Percentiles rank a stretch among this genome's conserved stretches.
phyloP scores from a whole-genome alignment of 2,329 filamentous ascomycete genomes.

The Colletotrichum eleusines region DNA sequence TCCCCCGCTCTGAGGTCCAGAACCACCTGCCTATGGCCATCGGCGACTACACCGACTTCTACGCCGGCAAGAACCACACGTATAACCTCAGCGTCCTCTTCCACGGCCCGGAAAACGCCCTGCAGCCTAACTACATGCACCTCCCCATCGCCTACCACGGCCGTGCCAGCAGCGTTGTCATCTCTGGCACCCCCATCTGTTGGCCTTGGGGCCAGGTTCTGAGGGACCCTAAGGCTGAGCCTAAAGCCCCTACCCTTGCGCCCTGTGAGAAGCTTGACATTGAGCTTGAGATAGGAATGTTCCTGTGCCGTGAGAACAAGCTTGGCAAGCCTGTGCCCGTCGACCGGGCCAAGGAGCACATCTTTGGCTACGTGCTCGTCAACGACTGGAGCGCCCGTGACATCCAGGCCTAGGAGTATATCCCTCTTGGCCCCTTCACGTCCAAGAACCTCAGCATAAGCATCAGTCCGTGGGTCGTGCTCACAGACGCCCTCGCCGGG shows the following conservation, averaged over 20 bases:
- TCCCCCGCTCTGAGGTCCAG: constrained; percentile 60
- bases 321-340: constrained; percentile 77
- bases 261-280: constrained; percentile 76
- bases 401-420: constrained; percentile 72
- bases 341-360: constrained; percentile 74
- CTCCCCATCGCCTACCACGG: constrained; percentile 87
- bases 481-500: constrained; percentile 66
- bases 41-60: constrained; percentile 89
- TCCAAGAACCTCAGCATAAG: constrained; percentile 71
- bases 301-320: constrained; percentile 74
- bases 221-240: constrained; percentile 59
- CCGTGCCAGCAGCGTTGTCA: constrained; percentile 79
- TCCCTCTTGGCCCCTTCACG: constrained; percentile 72
- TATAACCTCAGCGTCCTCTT: constrained; percentile 78
- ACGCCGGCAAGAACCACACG: constrained; percentile 83
- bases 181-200: constrained; percentile 78
- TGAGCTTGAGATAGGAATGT: constrained; percentile 83
- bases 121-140: constrained; percentile 86
- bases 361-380: constrained; percentile 77
- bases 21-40: constrained; percentile 82
- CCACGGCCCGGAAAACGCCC: constrained; percentile 77
- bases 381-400: constrained; percentile 76
- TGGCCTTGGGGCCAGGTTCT: constrained; percentile 82
- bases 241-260: constrained; percentile 67
- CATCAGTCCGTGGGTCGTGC: constrained; percentile 73